Evolutionary conservation across 306 rosid species (phyloP).

Genomic region (Styphnolobium japonicum): DNA sequence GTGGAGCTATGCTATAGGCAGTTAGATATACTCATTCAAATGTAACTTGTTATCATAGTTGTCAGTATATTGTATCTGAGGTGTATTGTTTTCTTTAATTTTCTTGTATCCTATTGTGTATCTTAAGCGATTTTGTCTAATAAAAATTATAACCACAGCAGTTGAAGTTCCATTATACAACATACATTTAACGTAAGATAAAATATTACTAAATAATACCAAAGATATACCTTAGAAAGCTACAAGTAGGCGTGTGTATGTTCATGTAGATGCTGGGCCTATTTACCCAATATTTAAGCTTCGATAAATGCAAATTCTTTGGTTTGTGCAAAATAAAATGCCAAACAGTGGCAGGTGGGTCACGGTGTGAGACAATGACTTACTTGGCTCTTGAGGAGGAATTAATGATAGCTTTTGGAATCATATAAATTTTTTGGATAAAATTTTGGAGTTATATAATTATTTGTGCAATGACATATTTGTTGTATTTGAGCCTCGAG

Average conservation of each 20-base stretch:
- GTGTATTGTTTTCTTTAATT: not conserved
- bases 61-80: not conserved
- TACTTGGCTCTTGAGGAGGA: too few species aligned
- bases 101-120: not conserved
- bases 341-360: too few species aligned
- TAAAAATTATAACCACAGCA: not conserved
- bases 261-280: not conserved
- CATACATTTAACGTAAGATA: not conserved
- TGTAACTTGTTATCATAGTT: not conserved
- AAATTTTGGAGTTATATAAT: too few species aligned
- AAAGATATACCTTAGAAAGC: not conserved
- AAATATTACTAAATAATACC: too few species aligned
- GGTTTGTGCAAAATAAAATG: too few species aligned
- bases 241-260: not conserved
- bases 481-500: too few species aligned
- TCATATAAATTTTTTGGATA: too few species aligned
- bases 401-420: too few species aligned
- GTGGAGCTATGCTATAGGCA: not conserved
- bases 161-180: not conserved
- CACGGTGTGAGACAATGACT: too few species aligned
- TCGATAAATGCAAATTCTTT: too few species aligned
- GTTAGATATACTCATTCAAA: not conserved
- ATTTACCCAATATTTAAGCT: not conserved
- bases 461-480: too few species aligned
- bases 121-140: not conserved